Conservation (phyloP, 73 alveolate species). For the Symbiodinium natans region DNA sequence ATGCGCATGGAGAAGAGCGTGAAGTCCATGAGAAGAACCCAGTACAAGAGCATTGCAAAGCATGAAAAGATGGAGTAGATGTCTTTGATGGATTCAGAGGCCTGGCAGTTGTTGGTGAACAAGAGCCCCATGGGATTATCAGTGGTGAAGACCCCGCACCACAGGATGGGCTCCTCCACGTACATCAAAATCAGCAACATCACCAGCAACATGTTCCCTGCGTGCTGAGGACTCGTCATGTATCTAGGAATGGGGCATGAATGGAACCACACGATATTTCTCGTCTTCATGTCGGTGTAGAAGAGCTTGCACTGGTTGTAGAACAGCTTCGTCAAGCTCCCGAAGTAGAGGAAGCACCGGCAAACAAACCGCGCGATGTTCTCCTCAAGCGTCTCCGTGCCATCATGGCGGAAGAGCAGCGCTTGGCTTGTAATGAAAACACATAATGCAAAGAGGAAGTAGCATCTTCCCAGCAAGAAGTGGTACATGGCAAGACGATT, state of each 20-base stretch:
- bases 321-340: constrained; percentile 50
- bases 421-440: constrained; percentile 69
- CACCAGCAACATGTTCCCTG: not conserved
- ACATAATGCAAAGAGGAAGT: constrained; percentile 71
- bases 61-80: constrained; percentile 66
- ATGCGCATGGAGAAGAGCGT: constrained; percentile 73
- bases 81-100: not conserved
- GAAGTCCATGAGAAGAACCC: constrained; percentile 75
- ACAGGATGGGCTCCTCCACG: constrained; percentile 61
- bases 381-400: constrained; percentile 59
- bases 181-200: constrained; percentile 36
- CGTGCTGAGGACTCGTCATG: constrained; percentile 1
- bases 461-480: constrained; percentile 57
- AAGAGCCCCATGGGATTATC: not conserved
- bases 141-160: not conserved
- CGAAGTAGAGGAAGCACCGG: constrained; percentile 60
- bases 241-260: not conserved
- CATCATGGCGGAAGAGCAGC: constrained; percentile 72
- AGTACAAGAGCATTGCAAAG: constrained; percentile 83
- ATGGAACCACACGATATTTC: not conserved
- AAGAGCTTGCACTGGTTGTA: constrained; percentile 39
- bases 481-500: constrained; percentile 87
- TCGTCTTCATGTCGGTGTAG: constrained; percentile 22
- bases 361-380: constrained; percentile 32
- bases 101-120: constrained; percentile 8